Evolutionary conservation across 805 yeast species (phyloP), one percentile per base, ranked within the genome.

Genomic region (Suhomyces faveliae): DNA sequence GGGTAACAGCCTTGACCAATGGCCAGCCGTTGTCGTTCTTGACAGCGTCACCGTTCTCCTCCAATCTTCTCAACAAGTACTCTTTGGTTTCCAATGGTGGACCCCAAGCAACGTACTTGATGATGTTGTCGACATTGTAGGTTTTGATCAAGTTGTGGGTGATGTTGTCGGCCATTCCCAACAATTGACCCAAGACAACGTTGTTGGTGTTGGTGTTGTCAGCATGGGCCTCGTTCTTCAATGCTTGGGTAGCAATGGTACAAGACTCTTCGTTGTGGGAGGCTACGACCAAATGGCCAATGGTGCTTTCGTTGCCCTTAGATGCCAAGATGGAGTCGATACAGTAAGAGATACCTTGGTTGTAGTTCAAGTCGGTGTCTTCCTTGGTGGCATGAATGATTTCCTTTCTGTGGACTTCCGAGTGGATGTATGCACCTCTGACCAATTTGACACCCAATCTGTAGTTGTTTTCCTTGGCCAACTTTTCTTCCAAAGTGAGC

Each of bases 51-150:
- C 97, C 97, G 63, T 91, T 91, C 71, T 91, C 98, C 71, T 91
- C 97, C 52, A 91, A 74, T 71, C 98, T 81, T 74, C 98, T 84
- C 52, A 84, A 73, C 51, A 91, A 71, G 63, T 91, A 91, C 57
- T 89, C 96, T 71, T 88, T 89, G 49, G 97, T 90, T 70, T 92
- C 97, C 56, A 81, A 70, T 47, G 96, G 95, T 27, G 97, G 97
- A 8, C 97, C 97, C 97, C 97, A 91, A 13, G 97, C 96, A 52
- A 91, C 97, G 64, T 92, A 91, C 71, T 92, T 92, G 70, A 92
- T 84, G 46, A 91, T 84, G 60, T 89, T 89, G 51, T 77, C 81
- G 40, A 80, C 87, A 40, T 80, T 75, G 55, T 86, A 80, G 41
- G 82, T 74, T 35, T 76, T 69, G 48, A 88, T 80, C 60, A 91